These are phyloP conservation scores for Drosera capensis DNA, from an alignment of 148 eudicot species.

Conservation along the genomic window DNA sequence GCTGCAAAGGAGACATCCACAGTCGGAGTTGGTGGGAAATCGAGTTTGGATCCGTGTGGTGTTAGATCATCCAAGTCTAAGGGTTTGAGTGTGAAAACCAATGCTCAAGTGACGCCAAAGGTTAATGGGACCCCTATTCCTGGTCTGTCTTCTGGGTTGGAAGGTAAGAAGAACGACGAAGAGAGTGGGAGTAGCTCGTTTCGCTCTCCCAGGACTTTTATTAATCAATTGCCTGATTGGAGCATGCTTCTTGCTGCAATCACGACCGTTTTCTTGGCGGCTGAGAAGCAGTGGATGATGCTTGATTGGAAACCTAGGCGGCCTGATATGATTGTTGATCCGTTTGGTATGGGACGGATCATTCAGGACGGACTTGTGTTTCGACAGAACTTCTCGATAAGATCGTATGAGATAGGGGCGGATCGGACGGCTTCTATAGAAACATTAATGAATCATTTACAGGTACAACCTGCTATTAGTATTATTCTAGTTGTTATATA, in stretches of 20 bases:
- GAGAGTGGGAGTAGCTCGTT: slow-evolving; percentile 26
- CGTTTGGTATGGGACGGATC: slow-evolving; percentile 80
- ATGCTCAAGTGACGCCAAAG: slow-evolving; percentile 82
- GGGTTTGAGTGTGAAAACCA: slow-evolving; percentile 51
- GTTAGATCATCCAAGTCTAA: slow-evolving; percentile 34
- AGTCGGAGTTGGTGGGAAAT: slow-evolving; percentile 18
- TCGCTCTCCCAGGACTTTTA: slow-evolving; percentile 71
- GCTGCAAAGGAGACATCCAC: slow-evolving; percentile 34
- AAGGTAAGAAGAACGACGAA: slow-evolving; percentile 38
- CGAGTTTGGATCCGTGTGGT: slow-evolving; percentile 40
- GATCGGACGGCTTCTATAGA: slow-evolving; percentile 96
- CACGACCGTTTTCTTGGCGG: slow-evolving; percentile 89
- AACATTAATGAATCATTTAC: slow-evolving; percentile 95
- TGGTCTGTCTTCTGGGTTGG: slow-evolving; percentile 22
- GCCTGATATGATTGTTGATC: slow-evolving; percentile 56
- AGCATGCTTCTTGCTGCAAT: slow-evolving; percentile 99
- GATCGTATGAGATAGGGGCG: slow-evolving; percentile 97
- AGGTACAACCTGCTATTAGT: slow-evolving; percentile 31
- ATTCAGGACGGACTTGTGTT: slow-evolving; percentile 76
- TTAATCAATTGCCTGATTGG: slow-evolving; percentile 96
- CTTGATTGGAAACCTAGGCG: slow-evolving; percentile 97
- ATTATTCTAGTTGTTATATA: background rate
- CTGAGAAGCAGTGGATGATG: slow-evolving; percentile 99
- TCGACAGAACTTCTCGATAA: slow-evolving; percentile 82
- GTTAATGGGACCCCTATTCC: slow-evolving; percentile 56